These are phyloP conservation scores for Candida sanyaensis DNA, from an alignment of 1,139 yeast species.

Conservation along the genomic window DNA sequence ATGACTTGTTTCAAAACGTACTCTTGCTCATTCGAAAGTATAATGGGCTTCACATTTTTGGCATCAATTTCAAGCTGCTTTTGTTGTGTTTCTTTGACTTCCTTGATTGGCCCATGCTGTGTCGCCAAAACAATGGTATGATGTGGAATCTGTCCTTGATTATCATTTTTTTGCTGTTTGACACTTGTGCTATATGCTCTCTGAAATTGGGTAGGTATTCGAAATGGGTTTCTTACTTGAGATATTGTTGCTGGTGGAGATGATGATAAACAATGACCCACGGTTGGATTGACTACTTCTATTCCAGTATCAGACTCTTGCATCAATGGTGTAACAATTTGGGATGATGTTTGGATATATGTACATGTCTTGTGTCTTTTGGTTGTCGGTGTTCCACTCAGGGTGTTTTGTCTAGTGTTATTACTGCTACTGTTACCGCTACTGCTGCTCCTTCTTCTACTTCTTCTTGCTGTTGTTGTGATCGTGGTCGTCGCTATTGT, in stretches of 20 bases:
- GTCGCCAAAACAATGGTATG: background rate
- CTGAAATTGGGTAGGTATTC: slow-evolving; percentile 4
- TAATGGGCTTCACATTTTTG: slow-evolving; percentile 36
- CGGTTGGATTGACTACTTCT: background rate
- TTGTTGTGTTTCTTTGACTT: background rate
- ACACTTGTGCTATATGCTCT: background rate
- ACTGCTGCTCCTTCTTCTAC: background rate
- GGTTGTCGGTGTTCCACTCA: background rate
- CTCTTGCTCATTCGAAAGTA: slow-evolving; percentile 45
- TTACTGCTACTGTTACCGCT: background rate
- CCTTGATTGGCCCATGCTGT: background rate
- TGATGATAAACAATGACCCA: background rate
- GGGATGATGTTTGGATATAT: slow-evolving; percentile 8
- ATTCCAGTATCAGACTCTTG: background rate
- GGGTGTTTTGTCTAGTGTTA: too few species aligned
- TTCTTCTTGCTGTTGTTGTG: slow-evolving; percentile 2
- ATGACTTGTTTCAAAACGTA: slow-evolving; percentile 36
- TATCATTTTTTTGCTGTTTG: background rate
- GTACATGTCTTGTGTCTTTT: slow-evolving; percentile 3
- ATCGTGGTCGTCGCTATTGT: background rate
- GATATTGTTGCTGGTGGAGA: background rate
- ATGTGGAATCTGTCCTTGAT: background rate
- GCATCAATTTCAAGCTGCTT: background rate
- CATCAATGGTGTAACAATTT: background rate
- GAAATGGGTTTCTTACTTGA: slow-evolving; percentile 7